Percentiles rank a stretch among this genome's conserved stretches.
Conservation (phyloP, 1,139 yeast genomes). For the Nadsonia starkeyi-henricii region DNA sequence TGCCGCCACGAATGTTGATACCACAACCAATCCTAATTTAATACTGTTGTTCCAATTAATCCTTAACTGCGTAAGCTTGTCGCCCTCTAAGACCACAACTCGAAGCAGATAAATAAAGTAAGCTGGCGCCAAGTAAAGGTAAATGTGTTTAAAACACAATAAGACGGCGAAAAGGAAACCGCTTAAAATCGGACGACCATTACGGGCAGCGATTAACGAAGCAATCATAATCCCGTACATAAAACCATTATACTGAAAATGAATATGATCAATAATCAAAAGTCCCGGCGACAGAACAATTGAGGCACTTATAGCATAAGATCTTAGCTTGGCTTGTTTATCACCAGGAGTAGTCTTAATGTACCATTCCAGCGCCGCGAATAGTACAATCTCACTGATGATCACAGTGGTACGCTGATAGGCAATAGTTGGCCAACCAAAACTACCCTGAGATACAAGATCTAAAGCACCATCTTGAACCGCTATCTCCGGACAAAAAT, state of each 20-base stretch:
- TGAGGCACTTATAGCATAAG: constrained; percentile 71
- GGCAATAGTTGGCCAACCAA: constrained; percentile 63
- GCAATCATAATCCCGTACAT: constrained; percentile 71
- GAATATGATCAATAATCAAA: constrained; percentile 78
- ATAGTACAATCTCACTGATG: constrained; percentile 57
- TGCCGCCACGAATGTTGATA: constrained; percentile 48
- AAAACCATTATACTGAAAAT: constrained; percentile 90
- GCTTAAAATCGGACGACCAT: constrained; percentile 42
- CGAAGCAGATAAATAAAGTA: constrained; percentile 69
- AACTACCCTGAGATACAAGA: constrained; percentile 48
- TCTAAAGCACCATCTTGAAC: constrained; percentile 63
- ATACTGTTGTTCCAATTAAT: constrained; percentile 34
- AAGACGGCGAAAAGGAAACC: constrained; percentile 65
- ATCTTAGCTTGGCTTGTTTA: constrained; percentile 24
- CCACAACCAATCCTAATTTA: constrained; percentile 53
- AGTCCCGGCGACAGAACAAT: constrained; percentile 82
- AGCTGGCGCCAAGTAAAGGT: constrained; percentile 87
- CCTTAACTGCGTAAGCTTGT: constrained; percentile 9
- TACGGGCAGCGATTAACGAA: constrained; percentile 57
- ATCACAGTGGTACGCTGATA: constrained; percentile 79
- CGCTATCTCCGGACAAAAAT: constrained; percentile 52
- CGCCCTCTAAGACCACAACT: constrained; percentile 35
- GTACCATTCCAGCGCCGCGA: constrained; percentile 57
- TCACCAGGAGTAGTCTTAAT: constrained; percentile 34
- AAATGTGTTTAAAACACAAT: constrained; percentile 88